Evolutionary conservation across 208 protist species (phyloP).

Genomic region (Crithidia thermophila): DNA sequence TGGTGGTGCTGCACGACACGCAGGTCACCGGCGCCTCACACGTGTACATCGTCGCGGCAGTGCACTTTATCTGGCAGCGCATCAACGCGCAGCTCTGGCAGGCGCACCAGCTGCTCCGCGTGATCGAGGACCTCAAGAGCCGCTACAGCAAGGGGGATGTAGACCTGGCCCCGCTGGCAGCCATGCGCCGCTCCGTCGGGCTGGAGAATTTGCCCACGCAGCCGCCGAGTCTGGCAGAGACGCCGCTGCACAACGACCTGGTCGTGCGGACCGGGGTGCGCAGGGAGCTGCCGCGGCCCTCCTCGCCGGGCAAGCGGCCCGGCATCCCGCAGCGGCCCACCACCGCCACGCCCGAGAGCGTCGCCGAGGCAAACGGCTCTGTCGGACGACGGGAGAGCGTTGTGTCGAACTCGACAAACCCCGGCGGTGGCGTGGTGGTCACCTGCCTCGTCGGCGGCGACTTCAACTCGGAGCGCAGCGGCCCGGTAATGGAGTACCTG

Average conservation of each 20-base stretch:
- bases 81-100: slow-evolving; percentile 88
- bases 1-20: slow-evolving; percentile 74
- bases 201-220: slow-evolving; percentile 7
- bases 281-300: neutral
- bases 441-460: slow-evolving; percentile 76
- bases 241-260: slow-evolving; percentile 18
- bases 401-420: neutral
- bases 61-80: slow-evolving; percentile 84
- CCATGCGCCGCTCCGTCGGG: neutral
- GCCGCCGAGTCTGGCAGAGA: slow-evolving; percentile 15
- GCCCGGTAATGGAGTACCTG: slow-evolving; percentile 55
- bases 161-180: slow-evolving; percentile 10
- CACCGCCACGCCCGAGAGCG: slow-evolving; percentile 10
- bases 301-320: neutral
- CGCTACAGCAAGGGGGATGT: slow-evolving; percentile 49
- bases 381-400: slow-evolving; percentile 10
- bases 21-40: slow-evolving; percentile 27
- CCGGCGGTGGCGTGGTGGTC: slow-evolving; percentile 19
- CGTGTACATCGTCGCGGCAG: slow-evolving; percentile 68
- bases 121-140: slow-evolving; percentile 58
- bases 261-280: neutral
- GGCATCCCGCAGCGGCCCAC: neutral
- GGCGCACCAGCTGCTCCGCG: slow-evolving; percentile 53
- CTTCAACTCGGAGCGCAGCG: slow-evolving; percentile 78
- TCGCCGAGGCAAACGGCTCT: neutral